These are phyloP conservation scores for Acorus calamus DNA, from an alignment of 106 monocot genomes.

Conservation along the genomic window DNA sequence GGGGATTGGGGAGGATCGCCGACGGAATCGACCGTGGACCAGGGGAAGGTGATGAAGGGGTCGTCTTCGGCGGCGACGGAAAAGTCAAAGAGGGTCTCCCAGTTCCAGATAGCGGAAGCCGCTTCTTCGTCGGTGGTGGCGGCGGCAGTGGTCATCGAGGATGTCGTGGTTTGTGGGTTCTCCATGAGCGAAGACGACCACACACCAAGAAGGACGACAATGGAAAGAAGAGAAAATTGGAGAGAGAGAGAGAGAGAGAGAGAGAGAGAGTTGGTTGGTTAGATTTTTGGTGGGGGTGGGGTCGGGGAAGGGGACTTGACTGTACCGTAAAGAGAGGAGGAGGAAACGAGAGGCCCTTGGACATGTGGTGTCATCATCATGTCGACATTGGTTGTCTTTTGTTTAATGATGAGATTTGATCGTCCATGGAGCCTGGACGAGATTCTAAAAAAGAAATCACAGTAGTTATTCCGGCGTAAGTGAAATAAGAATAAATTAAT, in stretches of 20 bases:
- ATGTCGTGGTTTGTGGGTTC: too few species aligned
- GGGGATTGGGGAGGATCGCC: not conserved
- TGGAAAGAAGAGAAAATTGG: not conserved
- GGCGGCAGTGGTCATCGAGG: not conserved
- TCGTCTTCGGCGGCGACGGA: slow-evolving; percentile 36
- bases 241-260: not conserved
- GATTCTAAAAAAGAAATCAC: too few species aligned
- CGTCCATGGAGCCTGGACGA: too few species aligned
- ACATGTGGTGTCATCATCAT: not conserved
- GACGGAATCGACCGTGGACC: slow-evolving; percentile 6
- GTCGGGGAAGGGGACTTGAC: slow-evolving; percentile 1
- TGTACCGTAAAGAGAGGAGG: not conserved
- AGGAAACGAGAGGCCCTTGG: not conserved
- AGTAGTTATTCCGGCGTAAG: too few species aligned
- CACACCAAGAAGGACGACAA: not conserved
- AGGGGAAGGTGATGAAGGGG: slow-evolving; percentile 20
- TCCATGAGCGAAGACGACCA: slow-evolving; percentile 9
- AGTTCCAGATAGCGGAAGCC: slow-evolving; percentile 35
- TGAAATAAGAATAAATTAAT: too few species aligned
- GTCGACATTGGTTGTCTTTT: slow-evolving; percentile 2
- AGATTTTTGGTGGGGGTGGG: not conserved
- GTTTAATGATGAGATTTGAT: too few species aligned
- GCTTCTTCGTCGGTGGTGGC: slow-evolving; percentile 7
- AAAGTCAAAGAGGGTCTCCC: slow-evolving; percentile 58
- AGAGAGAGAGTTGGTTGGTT: not conserved